A percentile compares a stretch with the other conserved stretches of the same genome.
Evolutionary conservation across 257 asterid species (phyloP).

Genomic region (Scutellaria minor): DNA sequence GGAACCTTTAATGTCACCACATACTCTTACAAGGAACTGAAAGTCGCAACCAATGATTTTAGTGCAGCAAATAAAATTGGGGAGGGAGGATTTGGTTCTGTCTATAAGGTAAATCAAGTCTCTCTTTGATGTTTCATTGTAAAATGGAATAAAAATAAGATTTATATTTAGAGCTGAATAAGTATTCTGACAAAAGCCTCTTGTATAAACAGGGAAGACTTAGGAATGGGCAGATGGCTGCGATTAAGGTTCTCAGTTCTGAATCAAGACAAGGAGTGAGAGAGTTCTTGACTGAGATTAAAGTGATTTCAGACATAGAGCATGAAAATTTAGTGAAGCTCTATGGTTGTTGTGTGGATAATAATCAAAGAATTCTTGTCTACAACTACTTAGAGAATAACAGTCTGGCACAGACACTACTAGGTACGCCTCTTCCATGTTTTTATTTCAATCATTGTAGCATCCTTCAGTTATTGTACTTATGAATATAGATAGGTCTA

Average conservation of each 20-base stretch:
- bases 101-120: slow-evolving; percentile 64
- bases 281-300: slow-evolving; percentile 91
- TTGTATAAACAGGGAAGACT: slow-evolving; percentile 70
- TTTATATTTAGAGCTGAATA: slow-evolving; percentile 13
- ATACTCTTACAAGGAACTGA: slow-evolving; percentile 78
- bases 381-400: slow-evolving; percentile 92
- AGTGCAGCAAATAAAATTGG: slow-evolving; percentile 79
- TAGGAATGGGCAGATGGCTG: slow-evolving; percentile 78
- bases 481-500: background rate
- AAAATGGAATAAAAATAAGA: background rate
- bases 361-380: slow-evolving; percentile 77
- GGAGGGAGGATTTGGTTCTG: slow-evolving; percentile 97
- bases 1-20: slow-evolving; percentile 54
- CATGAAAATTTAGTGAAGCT: slow-evolving; percentile 90
- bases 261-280: slow-evolving; percentile 83
- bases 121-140: background rate
- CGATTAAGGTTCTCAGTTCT: slow-evolving; percentile 82
- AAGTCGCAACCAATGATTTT: slow-evolving; percentile 72
- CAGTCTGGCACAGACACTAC: slow-evolving; percentile 86
- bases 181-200: slow-evolving; percentile 15
- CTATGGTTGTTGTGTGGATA: slow-evolving; percentile 91
- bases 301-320: slow-evolving; percentile 80
- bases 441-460: slow-evolving; percentile 19
- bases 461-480: slow-evolving; percentile 19
- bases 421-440: slow-evolving; percentile 55